These are phyloP conservation scores for Cercospora janseana DNA, from an alignment of 2,329 filamentous ascomycete genomes.

Conservation along the genomic window DNA sequence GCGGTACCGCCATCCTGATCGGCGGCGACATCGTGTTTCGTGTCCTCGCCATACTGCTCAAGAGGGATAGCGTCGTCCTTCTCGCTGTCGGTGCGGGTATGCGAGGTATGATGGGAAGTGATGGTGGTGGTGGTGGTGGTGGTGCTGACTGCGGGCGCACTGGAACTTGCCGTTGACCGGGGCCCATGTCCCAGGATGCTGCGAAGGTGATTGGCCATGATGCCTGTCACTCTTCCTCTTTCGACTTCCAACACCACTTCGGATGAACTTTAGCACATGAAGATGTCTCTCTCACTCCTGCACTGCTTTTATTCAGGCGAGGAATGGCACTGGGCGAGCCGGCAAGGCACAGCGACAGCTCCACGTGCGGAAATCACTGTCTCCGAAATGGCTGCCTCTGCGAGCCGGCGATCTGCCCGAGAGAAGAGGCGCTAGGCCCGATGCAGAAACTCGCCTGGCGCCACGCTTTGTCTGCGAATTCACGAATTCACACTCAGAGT, in stretches of 20 bases:
- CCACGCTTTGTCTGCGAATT: no score
- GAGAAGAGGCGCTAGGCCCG: no score
- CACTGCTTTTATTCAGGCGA: not conserved
- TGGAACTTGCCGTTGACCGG: not conserved
- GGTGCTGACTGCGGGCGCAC: not conserved
- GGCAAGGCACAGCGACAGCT: no score
- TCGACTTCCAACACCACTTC: not conserved
- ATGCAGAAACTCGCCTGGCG: no score
- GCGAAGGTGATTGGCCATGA: slow-evolving; percentile 8
- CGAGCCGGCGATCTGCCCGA: no score
- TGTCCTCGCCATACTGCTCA: no score
- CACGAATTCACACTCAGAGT: no score
- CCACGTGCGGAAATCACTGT: slow-evolving; percentile 1
- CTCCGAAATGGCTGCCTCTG: slow-evolving; percentile 2
- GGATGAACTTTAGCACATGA: not conserved
- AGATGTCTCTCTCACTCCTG: no score
- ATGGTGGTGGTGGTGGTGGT: not conserved
- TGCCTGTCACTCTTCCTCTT: not conserved
- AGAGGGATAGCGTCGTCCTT: no score
- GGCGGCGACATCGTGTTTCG: no score
- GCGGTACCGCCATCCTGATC: no score
- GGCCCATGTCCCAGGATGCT: not conserved
- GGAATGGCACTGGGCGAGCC: no score
- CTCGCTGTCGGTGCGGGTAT: not conserved
- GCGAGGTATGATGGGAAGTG: not conserved